Evolutionary conservation across 2,329 filamentous ascomycete species (phyloP), one percentile per base, ranked within the genome.

Genomic region (Hypoxylon sp.): DNA sequence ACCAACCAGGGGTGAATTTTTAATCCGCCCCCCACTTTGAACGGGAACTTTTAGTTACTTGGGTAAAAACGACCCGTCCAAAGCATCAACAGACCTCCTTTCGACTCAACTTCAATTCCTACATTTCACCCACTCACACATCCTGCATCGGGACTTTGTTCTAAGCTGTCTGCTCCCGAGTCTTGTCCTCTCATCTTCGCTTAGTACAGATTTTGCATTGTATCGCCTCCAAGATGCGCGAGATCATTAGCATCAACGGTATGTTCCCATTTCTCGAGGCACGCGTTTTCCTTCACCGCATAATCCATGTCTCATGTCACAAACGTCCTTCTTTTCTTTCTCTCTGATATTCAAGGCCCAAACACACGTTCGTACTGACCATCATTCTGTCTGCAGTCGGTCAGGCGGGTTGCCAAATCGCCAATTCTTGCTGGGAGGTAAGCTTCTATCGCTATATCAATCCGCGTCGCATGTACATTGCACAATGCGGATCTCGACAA

Each of bases 371-470:
- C 64, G 77, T 84, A 77, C 88, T 91, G 81, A 92, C 85, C 73
- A 75, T 79, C 72, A 78, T 83, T 80, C 78, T 82, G 70, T 77
- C 58, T 80, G 79, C 83, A 99, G 96, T 99, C 89, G 96, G 96
- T 86, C 96, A 99, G 90, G 96, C 96, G 82, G 96, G 96, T 92
- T 98, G 96, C 91, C 96, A 99, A 84, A 99, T 99, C 81, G 96
- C 95, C 86, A 99, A 99, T 89, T 96, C 96, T 78, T 98, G 96
- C 91, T 99, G 96, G 96, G 96, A 99, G 94, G 96, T 99, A 87
- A 87, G 93, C 87, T 79, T 48, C n/a, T 11, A 51, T 65, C 19
- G 49, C 57, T 32, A 32, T 38, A 28, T 19, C 2, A 46, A 41
- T 51, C 32, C 45, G 23, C 46, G 32, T 61, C 61, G 36, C 66